These are phyloP conservation scores for Colletotrichum magnum DNA, from an alignment of 2,329 filamentous ascomycete genomes.

Conservation along the genomic window DNA sequence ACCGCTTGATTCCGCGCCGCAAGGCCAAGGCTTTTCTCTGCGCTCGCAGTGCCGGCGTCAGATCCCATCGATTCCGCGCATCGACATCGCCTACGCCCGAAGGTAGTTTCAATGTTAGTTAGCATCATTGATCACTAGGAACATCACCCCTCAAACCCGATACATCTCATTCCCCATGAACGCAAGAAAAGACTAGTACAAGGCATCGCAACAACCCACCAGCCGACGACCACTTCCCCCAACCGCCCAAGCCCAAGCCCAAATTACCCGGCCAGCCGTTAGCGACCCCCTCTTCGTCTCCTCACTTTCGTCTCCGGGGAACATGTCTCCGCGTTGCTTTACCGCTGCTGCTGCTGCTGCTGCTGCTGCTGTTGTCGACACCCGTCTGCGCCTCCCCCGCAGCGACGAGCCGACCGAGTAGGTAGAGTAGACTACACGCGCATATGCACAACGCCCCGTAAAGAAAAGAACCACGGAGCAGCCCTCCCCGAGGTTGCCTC, in stretches of 20 bases:
- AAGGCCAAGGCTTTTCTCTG: neutral
- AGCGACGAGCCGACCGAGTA: neutral
- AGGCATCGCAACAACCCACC: neutral
- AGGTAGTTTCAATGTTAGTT: too few species aligned
- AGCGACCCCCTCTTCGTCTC: neutral
- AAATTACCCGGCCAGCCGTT: neutral
- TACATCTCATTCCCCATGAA: too few species aligned
- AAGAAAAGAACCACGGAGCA: slow-evolving; percentile 28
- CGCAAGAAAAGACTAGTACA: too few species aligned
- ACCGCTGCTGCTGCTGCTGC: neutral
- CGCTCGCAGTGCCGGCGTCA: neutral
- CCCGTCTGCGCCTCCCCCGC: slow-evolving; percentile 11
- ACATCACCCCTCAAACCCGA: too few species aligned
- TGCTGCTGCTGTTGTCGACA: neutral
- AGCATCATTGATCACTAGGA: too few species aligned
- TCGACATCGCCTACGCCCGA: too few species aligned
- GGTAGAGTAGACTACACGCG: too few species aligned
- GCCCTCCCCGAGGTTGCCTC: slow-evolving; percentile 10
- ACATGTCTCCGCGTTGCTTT: slow-evolving; percentile 19
- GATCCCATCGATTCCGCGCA: too few species aligned
- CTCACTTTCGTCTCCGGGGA: slow-evolving; percentile 1
- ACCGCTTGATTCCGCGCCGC: neutral
- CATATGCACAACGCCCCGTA: neutral
- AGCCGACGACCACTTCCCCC: neutral
- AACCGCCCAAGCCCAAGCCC: neutral